Base-by-base conservation (phyloP, 176 grass and related monocot genomes). In the Oryza nivara region DNA sequence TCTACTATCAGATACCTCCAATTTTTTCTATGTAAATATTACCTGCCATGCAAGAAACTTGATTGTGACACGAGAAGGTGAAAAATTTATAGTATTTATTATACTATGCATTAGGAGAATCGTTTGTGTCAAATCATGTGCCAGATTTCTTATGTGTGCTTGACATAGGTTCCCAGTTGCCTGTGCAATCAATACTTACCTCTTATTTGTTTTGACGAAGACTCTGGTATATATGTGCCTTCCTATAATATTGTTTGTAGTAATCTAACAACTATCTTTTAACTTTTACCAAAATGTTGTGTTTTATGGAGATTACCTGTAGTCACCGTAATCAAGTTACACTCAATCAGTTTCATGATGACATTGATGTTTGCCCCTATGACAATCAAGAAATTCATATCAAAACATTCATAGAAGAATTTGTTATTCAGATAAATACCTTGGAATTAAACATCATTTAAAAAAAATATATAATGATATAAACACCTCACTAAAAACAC, bases 261-360 rank as follows among this genome's bases (percentile, higher is more conserved):
- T 51, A 22, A 47, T 43, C 70, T 5, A n/a, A 20, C 36, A 4
- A 9, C 6, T 11, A 71, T 20, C 17, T 71, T n/a, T 44, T 25
- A 74, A 51, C 30, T 6, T 51, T 54, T 54, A 34, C 26, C 73
- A 75, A 54, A 75, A 35, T 75, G 47, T 49, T 30, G 47, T 75
- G 73, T 16, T 75, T 34, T 41, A 11, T 30, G 7, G 14, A 11
- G 25, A 30, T 51, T 74, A 23, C 45, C 46, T 32, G 7, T 32
- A 54, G 48, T 30, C 73, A 54, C 73, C 15, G 28, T 49, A 75
- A 75, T 32, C 52, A 8, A 54, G 26, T 75, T 35, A 41, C 9
- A 1, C 16, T 56, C 52, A 19, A 56, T 56, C 16, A 17, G 14
- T 17, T 56, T 56, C 52, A 20, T 19, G 52, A 56, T 19, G 52